Percentiles rank a stretch among this genome's conserved stretches.
These are phyloP conservation scores for Pseudotulostoma volvatum DNA, from an alignment of 495 filamentous ascomycete species.

Conservation along the genomic window DNA sequence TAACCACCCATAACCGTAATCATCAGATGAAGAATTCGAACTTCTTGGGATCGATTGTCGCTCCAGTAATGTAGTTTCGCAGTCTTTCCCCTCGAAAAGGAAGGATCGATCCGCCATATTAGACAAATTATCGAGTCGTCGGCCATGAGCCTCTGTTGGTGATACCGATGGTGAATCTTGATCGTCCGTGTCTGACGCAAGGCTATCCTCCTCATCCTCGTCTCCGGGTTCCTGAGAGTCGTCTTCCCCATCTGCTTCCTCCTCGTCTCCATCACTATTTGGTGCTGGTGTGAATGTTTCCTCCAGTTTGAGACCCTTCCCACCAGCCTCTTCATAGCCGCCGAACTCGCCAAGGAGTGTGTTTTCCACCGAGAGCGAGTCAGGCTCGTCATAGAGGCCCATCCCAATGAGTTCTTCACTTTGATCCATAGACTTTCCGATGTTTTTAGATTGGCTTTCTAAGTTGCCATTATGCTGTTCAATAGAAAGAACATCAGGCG, in stretches of 20 bases:
- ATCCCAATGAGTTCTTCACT: conserved; percentile 66
- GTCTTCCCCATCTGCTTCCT: conserved; percentile 23
- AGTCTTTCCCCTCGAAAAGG: too few relatives aligned
- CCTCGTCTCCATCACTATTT: conserved; percentile 34
- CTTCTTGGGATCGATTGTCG: too few relatives aligned
- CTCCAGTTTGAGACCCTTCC: conserved; percentile 68
- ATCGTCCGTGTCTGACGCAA: not conserved
- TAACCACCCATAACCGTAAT: too few relatives aligned
- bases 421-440: conserved; percentile 19
- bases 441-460: not conserved
- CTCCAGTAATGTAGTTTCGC: too few relatives aligned
- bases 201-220: conserved; percentile 16
- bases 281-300: conserved; percentile 64
- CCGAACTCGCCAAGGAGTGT: conserved; percentile 28
- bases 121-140: too few relatives aligned
- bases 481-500: conserved; percentile 41
- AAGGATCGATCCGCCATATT: too few relatives aligned
- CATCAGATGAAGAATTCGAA: too few relatives aligned
- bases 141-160: too few relatives aligned
- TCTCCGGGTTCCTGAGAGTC: too few relatives aligned
- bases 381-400: conserved; percentile 63
- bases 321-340: conserved; percentile 21
- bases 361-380: conserved; percentile 27
- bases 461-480: conserved; percentile 24
- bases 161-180: not conserved